Conservation (phyloP, 306 rosid genomes). For the Albizia julibrissin region DNA sequence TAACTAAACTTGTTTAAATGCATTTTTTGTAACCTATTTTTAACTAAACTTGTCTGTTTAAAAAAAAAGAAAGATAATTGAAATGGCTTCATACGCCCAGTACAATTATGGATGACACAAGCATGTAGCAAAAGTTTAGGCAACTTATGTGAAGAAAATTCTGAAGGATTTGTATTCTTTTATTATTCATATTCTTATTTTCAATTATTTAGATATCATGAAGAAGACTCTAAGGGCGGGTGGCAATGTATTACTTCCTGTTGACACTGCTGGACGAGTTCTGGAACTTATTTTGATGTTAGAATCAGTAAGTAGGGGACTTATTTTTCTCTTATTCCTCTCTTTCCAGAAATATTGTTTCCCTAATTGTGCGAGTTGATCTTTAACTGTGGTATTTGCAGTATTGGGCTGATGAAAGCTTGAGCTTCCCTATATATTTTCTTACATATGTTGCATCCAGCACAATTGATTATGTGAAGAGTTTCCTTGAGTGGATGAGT, state of each 20-base stretch:
- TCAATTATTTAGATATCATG: constrained; percentile 60
- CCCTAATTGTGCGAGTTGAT: constrained; percentile 21
- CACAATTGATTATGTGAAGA: constrained; percentile 85
- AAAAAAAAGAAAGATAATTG: background rate
- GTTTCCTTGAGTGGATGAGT: constrained; percentile 99
- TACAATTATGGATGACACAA: constrained; percentile 7
- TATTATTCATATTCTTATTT: constrained; percentile 36
- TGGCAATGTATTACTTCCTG: constrained; percentile 89
- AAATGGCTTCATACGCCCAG: background rate
- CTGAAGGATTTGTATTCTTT: constrained; percentile 17
- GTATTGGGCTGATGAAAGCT: constrained; percentile 89
- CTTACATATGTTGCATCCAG: constrained; percentile 87
- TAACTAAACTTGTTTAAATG: constrained; percentile 1
- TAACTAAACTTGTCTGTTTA: background rate
- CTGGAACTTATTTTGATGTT: constrained; percentile 82
- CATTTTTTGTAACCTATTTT: background rate
- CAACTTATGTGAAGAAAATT: constrained; percentile 20
- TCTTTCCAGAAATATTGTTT: background rate
- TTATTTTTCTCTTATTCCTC: constrained; percentile 7
- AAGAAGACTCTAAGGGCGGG: constrained; percentile 82
- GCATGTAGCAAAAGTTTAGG: constrained; percentile 17
- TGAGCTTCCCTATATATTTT: constrained; percentile 79
- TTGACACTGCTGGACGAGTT: constrained; percentile 89
- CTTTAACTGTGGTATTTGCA: constrained; percentile 52
- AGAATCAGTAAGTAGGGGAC: constrained; percentile 71